phyloP scores from a whole-genome alignment of 768 basidiomycete genomes.

The Guyanaporus albipodus region DNA sequence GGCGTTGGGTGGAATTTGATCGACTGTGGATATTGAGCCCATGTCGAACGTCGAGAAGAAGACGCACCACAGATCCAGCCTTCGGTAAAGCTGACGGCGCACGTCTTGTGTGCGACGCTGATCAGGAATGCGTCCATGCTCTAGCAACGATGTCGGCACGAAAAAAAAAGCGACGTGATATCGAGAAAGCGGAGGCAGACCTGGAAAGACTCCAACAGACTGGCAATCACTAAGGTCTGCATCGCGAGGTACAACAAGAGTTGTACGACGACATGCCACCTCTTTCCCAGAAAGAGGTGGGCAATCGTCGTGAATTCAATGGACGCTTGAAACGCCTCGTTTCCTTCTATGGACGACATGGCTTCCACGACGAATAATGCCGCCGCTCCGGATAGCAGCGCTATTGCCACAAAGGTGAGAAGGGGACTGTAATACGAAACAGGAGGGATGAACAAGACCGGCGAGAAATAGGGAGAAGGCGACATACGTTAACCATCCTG shows the following conservation, averaged over 20 bases:
- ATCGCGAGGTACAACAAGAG: conserved; percentile 18
- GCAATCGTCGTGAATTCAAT: conserved; percentile 26
- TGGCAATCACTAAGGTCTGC: conserved; percentile 21
- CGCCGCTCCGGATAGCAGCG: conserved; percentile 18
- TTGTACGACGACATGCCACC: conserved; percentile 23
- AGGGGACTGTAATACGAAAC: conserved; percentile 12
- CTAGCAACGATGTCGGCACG: conserved; percentile 1
- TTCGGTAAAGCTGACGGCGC: conserved; percentile 21
- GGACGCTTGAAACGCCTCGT: conserved; percentile 21
- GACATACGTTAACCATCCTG: conserved; percentile 26
- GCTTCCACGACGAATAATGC: conserved; percentile 19
- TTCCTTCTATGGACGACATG: conserved; percentile 27
- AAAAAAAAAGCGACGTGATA: not conserved
- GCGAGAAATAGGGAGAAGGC: not conserved
- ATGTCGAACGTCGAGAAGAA: not conserved
- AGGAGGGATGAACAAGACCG: not conserved
- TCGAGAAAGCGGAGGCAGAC: not conserved
- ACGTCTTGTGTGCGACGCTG: conserved; percentile 23
- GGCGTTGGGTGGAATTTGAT: conserved; percentile 4
- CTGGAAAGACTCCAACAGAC: conserved; percentile 26
- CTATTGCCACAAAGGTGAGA: conserved; percentile 15
- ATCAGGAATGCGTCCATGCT: conserved; percentile 24
- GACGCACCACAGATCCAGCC: conserved; percentile 23
- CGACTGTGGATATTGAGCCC: conserved; percentile 8
- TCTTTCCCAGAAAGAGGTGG: conserved; percentile 23